Base-by-base conservation (phyloP, 2,329 filamentous ascomycete species). In the Neonectria magnoliae region DNA sequence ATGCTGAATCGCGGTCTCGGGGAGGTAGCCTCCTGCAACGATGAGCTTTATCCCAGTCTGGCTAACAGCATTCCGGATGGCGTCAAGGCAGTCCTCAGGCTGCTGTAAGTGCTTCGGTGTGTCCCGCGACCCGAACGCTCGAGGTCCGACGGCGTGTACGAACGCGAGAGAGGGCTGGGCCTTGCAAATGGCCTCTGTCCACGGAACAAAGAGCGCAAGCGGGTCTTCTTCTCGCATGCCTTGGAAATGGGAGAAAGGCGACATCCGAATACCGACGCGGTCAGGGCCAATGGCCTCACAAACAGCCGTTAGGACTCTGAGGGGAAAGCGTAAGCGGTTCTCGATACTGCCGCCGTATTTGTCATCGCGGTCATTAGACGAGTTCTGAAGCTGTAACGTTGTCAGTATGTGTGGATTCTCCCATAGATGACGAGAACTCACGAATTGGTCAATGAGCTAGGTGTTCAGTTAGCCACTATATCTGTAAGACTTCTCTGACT, bases 141-240 rank as follows among this genome's bases (percentile, higher is more conserved):
- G 82, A 1, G 87, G 82, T 71, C 91, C 88, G 14, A 91, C 80
- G 2, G 90, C 70, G 73, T 91, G 88, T 4, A 91, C 74, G 73
- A 88, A 92, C 0, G 88, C 85, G 20, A 92, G 80, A 8, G 84
- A 82, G 4, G 90, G 76, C 51, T 82, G 78, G n/a, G 89, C 78
- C 50, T 84, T 81, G 53, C 78, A 71, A 25, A 88, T 81, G 16
- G 90, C 73, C 71, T 91, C 80, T 1, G 79, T 79, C 75, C 91
- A 93, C 0, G 89, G 86, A 13, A 87, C 71, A 0, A 73, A 73
- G 14, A 73, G 52, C 2, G 53, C 44, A 13, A 69, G n/a, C 9
- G 89, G 88, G 42, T 92, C 83, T 0, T 76, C 72, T 85, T 91
- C 90, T 5, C 80, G 78, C 89, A 92, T 90, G 41, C 83, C 85